Evolutionary conservation across 1,284 basidiomycete genomes (phyloP).

Genomic region (Thelephora terrestris): DNA sequence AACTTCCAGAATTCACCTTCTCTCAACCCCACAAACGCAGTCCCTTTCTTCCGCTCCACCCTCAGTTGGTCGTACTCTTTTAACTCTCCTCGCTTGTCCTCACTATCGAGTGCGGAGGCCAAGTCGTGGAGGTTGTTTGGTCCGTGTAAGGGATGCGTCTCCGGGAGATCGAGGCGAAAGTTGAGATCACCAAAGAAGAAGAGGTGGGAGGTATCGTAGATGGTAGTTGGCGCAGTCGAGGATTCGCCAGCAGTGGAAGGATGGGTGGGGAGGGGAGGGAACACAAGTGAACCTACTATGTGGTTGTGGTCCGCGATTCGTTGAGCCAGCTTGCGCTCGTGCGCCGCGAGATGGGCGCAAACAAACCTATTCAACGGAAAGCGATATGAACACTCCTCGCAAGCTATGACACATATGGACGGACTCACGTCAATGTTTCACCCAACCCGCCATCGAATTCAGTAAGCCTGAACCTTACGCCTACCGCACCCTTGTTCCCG

Average conservation of each 20-base stretch:
- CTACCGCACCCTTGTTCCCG: constrained; percentile 96
- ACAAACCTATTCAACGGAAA: constrained; percentile 60
- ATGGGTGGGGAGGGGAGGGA: constrained; percentile 44
- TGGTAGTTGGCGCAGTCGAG: constrained; percentile 38
- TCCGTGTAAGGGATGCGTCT: constrained; percentile 33
- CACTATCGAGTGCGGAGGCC: constrained; percentile 33
- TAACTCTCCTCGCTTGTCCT: constrained; percentile 50
- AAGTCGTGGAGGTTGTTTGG: constrained; percentile 25
- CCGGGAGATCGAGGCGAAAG: constrained; percentile 64
- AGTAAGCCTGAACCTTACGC: constrained; percentile 70
- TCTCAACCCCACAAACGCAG: constrained; percentile 59
- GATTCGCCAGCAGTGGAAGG: constrained; percentile 5
- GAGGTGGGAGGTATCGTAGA: constrained; percentile 75
- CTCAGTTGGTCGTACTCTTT: constrained; percentile 74
- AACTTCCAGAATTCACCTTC: constrained; percentile 84
- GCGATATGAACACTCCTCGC: constrained; percentile 6
- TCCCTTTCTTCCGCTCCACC: constrained; percentile 50
- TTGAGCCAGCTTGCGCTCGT: constrained; percentile 60
- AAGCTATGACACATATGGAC: background rate
- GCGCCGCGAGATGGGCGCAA: constrained; percentile 84
- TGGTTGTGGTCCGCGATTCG: constrained; percentile 76
- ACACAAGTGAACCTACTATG: constrained; percentile 78
- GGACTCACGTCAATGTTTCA: constrained; percentile 73
- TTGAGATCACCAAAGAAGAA: constrained; percentile 89
- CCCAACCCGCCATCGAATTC: constrained; percentile 45